These are phyloP conservation scores for Heliamphora exappendiculata DNA, from an alignment of 148 eudicot species.

Conservation along the genomic window DNA sequence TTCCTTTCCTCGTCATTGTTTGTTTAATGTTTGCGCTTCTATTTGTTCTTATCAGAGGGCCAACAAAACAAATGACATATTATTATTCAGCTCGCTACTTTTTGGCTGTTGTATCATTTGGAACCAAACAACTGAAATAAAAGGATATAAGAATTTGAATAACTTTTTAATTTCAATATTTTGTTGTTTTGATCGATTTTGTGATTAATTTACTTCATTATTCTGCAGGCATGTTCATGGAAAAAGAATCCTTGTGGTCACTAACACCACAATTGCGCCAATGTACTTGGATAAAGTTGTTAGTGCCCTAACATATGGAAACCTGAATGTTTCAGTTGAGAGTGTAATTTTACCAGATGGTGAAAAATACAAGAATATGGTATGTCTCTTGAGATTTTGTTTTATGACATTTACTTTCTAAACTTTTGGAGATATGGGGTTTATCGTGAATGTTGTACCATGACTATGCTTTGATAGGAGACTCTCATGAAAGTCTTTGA, in stretches of 20 bases:
- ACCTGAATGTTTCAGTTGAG: conserved; percentile 76
- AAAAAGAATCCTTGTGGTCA: conserved; percentile 86
- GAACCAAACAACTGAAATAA: not conserved
- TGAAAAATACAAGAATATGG: conserved; percentile 90
- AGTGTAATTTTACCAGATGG: conserved; percentile 89
- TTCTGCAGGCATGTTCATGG: conserved; percentile 84
- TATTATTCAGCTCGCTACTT: not conserved
- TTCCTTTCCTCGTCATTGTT: not conserved
- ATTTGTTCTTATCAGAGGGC: not conserved
- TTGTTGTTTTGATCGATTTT: not conserved
- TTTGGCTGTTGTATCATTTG: not conserved
- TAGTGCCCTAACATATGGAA: conserved; percentile 65
- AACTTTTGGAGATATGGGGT: not conserved
- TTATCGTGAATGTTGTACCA: conserved; percentile 9
- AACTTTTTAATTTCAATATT: not conserved
- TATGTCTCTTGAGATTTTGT: conserved; percentile 26
- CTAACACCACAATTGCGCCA: conserved; percentile 87
- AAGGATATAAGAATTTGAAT: not conserved
- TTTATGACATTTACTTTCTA: not conserved
- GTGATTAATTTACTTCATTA: not conserved
- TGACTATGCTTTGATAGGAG: conserved; percentile 38
- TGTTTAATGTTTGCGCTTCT: not conserved
- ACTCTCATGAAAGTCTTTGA: conserved; percentile 89
- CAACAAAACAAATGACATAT: not conserved
- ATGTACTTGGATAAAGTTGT: conserved; percentile 89